Conservation (phyloP, 2,329 filamentous ascomycete species). For the Tricladium varicosporioides region DNA sequence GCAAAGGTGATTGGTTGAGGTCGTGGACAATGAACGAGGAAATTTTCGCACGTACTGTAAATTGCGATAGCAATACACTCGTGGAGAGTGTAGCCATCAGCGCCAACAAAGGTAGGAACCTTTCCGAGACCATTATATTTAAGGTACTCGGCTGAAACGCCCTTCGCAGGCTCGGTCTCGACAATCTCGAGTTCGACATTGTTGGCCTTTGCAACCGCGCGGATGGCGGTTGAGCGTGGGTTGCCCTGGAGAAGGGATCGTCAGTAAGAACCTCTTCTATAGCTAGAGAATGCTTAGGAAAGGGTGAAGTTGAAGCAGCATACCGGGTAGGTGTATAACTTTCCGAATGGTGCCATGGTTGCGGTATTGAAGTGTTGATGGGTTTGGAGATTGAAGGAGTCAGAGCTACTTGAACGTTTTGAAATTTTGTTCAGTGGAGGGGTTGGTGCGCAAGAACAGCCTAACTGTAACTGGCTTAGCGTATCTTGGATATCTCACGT, state of each 20-base stretch:
- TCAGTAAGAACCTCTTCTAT: constrained; percentile 9
- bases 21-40: background rate
- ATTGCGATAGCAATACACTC: constrained; percentile 95
- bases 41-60: constrained; percentile 72
- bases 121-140: constrained; percentile 86
- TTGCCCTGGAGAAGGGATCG: constrained; percentile 61
- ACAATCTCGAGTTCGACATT: constrained; percentile 87
- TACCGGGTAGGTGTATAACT: constrained; percentile 89
- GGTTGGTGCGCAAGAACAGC: background rate
- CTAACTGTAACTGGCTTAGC: background rate
- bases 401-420: background rate
- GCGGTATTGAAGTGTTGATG: constrained; percentile 15
- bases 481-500: too few relatives aligned
- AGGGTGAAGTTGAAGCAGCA: constrained; percentile 4
- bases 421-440: constrained; percentile 1
- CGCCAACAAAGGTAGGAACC: constrained; percentile 88
- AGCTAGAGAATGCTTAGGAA: background rate
- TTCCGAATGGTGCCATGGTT: constrained; percentile 90
- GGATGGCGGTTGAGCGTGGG: constrained; percentile 83
- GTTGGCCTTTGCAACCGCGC: constrained; percentile 96
- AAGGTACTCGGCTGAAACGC: constrained; percentile 71
- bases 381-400: background rate
- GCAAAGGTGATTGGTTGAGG: constrained; percentile 20
- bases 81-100: constrained; percentile 84
- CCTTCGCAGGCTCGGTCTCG: constrained; percentile 63